phyloP scores from a whole-genome alignment of 441 rosid species.

The Raphanus hybrid region DNA sequence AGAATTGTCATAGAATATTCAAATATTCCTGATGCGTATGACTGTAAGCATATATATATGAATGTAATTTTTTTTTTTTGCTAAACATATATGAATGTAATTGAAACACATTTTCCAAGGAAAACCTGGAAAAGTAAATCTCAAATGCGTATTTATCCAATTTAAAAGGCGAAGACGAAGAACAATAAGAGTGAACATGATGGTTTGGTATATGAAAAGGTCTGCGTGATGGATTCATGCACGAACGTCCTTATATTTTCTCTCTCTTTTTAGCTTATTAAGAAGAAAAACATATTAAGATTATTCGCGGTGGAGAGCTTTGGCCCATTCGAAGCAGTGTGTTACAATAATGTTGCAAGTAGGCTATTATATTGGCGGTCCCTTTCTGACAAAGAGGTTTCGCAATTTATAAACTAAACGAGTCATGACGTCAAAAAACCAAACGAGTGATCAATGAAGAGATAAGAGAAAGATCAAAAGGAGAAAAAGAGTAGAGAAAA shows the following conservation, averaged over 20 bases:
- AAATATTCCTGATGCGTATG: too few relatives aligned
- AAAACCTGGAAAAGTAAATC: too few relatives aligned
- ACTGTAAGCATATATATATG: too few relatives aligned
- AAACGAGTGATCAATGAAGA: constrained; percentile 40
- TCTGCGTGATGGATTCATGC: constrained; percentile 38
- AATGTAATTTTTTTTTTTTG: too few relatives aligned
- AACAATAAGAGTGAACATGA: too few relatives aligned
- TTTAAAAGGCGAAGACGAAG: too few relatives aligned
- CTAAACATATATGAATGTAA: too few relatives aligned
- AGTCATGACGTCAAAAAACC: constrained; percentile 22
- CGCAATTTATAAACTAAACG: constrained; percentile 26
- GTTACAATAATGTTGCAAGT: constrained; percentile 38
- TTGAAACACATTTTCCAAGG: too few relatives aligned
- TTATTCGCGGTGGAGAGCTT: constrained; percentile 33
- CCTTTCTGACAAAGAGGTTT: constrained; percentile 37
- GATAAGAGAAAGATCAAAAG: constrained; percentile 35
- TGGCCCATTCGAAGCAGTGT: constrained; percentile 44
- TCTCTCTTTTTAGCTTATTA: not conserved
- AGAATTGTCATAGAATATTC: too few relatives aligned
- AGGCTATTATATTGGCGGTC: constrained; percentile 35
- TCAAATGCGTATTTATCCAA: too few relatives aligned
- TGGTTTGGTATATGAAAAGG: too few relatives aligned
- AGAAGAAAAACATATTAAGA: constrained; percentile 13
- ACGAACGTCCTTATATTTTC: constrained; percentile 29
- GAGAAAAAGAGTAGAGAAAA: not conserved